These are phyloP conservation scores for Plasmopara muralis DNA, from an alignment of 352 stramenopile genomes.

Conservation along the genomic window DNA sequence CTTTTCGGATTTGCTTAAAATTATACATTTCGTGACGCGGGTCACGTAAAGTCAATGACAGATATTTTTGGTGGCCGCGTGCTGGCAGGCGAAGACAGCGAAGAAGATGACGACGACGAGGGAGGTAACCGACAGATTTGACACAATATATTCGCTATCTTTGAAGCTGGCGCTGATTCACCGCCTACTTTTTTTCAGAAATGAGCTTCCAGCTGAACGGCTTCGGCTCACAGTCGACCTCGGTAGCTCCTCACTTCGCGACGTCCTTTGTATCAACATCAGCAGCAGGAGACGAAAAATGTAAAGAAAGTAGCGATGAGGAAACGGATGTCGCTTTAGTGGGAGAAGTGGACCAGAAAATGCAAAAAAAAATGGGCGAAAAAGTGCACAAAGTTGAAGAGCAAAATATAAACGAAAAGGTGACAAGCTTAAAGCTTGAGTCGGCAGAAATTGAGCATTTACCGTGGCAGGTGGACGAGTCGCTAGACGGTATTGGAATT, in stretches of 20 bases:
- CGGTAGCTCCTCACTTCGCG: conserved; percentile 25
- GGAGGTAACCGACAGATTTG: conserved; percentile 12
- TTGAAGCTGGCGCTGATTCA: conserved; percentile 2
- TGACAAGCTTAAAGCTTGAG: conserved; percentile 12
- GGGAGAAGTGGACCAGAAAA: conserved; percentile 1
- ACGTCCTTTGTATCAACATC: conserved; percentile 18
- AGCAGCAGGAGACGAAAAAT: conserved; percentile 14
- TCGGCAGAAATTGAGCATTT: conserved; percentile 9
- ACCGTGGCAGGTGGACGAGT: conserved; percentile 35
- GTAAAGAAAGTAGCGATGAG: conserved; percentile 38
- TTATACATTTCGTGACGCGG: not conserved
- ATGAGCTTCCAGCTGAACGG: conserved; percentile 50
- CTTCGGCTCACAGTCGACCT: conserved; percentile 22
- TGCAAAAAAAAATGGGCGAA: conserved; percentile 7
- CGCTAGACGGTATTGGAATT: conserved; percentile 39
- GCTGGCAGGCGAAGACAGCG: conserved; percentile 70
- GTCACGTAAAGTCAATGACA: conserved; percentile 26
- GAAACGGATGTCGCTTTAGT: conserved; percentile 8
- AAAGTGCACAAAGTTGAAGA: conserved; percentile 9
- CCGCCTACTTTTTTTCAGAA: conserved; percentile 9
- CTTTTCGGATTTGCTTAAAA: too few relatives aligned
- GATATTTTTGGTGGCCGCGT: conserved; percentile 59
- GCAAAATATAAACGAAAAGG: conserved; percentile 6
- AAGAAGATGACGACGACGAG: conserved; percentile 74
- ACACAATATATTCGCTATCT: not conserved